These are phyloP conservation scores for Monosporascus sp. DNA, from an alignment of 2,329 filamentous ascomycete genomes.

Conservation along the genomic window DNA sequence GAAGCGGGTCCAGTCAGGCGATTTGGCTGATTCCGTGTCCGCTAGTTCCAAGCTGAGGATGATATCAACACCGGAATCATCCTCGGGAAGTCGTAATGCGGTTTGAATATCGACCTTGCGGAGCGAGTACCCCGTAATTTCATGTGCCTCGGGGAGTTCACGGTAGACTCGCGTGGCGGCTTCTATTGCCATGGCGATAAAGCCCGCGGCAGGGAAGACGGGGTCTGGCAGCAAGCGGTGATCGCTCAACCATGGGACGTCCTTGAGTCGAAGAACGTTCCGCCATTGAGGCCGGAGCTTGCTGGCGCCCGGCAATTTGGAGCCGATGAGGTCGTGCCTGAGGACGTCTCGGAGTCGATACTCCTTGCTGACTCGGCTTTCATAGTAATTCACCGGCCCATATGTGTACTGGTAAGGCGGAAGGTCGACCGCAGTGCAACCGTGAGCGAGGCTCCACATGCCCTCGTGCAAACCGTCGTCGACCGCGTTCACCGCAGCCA, in stretches of 20 bases:
- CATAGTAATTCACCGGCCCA: constrained; percentile 5
- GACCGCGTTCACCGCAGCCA: constrained; percentile 5
- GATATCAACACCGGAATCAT: too few relatives aligned
- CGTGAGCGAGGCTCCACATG: constrained; percentile 1
- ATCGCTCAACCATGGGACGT: constrained; percentile 5
- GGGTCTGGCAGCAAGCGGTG: constrained; percentile 6
- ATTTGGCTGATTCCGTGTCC: too few relatives aligned
- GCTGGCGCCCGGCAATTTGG: not conserved
- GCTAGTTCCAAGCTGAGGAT: too few relatives aligned
- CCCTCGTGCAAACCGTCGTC: not conserved
- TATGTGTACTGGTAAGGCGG: constrained; percentile 11
- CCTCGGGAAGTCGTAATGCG: too few relatives aligned
- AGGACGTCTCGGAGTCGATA: not conserved
- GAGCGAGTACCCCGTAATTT: too few relatives aligned
- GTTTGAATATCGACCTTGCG: too few relatives aligned
- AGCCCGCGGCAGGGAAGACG: too few relatives aligned
- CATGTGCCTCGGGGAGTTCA: too few relatives aligned
- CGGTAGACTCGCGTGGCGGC: too few relatives aligned
- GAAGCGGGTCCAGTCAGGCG: too few relatives aligned
- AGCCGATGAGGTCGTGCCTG: constrained; percentile 7
- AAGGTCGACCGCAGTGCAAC: constrained; percentile 1
- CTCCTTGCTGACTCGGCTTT: constrained; percentile 8
- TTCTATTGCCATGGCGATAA: too few relatives aligned
- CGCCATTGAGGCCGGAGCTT: constrained; percentile 6
- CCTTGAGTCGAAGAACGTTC: constrained; percentile 7